Evolutionary conservation across 192 early-diverging fungal species (phyloP), one percentile per base, ranked within the genome.

Genomic region (Pilobolus umbonatus): DNA sequence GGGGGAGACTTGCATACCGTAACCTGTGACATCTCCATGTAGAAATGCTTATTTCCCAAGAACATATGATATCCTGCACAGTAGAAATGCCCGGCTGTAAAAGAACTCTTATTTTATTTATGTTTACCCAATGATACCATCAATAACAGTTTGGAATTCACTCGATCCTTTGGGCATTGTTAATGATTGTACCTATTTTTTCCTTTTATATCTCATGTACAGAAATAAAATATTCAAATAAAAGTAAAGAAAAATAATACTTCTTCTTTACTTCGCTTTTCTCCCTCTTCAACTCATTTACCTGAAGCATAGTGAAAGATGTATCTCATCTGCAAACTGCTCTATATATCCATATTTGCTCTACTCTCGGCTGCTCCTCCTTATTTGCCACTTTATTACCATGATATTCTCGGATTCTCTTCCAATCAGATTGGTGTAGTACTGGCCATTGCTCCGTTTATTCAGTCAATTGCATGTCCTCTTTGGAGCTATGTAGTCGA

Each of bases 371-470:
- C 61, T 34, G 52, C 67, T 5, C 32, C 54, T 7, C 61, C 67
- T 45, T 73, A 61, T 45, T 26, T 73, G 17, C 52, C 71, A 17
- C 31, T 73, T 11, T 73, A 64, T 43, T 73, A 73, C 39, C 47
- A 61, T 26, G 38, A 45, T 19, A 35, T 46, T 3, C 46, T 73
- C n/a, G 34, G 39, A 28, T 57, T 73, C 28, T 55, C 52, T 24
- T 61, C 66, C 9, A 36, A 59, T 44, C 57, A 73, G 36, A 68
- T 73, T 31, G 71, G 71, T 11, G 10, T 61, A 45, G 45, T 73
- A 28, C 47, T 73, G 19, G 61, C 71, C 25, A 64, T 73, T 21
- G 71, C 71, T 3, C 71, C 71, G 0, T 73, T 73, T 48, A 49
- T 73, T 48, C 58, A 68, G 29, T 54, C 61, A 15, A 19, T 73